Base-by-base conservation (phyloP, 768 basidiomycete genomes). In the Pholiota conissans region DNA sequence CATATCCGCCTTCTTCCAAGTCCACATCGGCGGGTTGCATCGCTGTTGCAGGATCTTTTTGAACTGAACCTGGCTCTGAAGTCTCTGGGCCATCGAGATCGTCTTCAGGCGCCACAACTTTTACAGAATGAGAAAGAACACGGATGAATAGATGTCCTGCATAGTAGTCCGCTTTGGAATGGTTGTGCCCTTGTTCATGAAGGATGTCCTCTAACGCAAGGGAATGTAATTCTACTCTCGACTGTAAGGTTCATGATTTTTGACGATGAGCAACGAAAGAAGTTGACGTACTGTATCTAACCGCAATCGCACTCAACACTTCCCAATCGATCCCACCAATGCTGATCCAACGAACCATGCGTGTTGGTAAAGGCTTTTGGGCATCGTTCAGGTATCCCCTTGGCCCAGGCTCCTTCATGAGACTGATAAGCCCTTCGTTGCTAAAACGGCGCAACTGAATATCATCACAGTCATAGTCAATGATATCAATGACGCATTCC, bases 201-300 rank as follows among this genome's bases (percentile, higher is more conserved):
- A 89, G 73, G 28, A 87, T 74, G 61, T 89, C 87, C 66, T 89
- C 85, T 27, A 90, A 69, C 0, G 84, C 81, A 8, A 89, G 79
- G 0, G 85, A 83, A 65, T 88, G 86, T 24, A 89, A 69, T 59
- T 86, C 85, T 52, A 22, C 11, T 26, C 24, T 27, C 66, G 24
- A n/a, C n/a, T n/a, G n/a, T n/a, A n/a, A n/a, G n/a, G n/a, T n/a
- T n/a, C n/a, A n/a, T n/a, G n/a, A n/a, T n/a, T n/a, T n/a, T n/a
- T n/a, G n/a, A n/a, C n/a, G n/a, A n/a, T n/a, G n/a, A n/a, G 26
- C 30, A 5, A 32, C 45, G 28, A 65, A 71, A 46, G 34, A 59
- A 20, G 28, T 13, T 29, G 1, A 67, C 76, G 58, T 56, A 85
- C 86, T 79, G 62, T 85, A 87, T 61, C 76, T 77, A 9, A 87